Percentiles rank a stretch among this genome's conserved stretches.
Conservation (phyloP, 345 rosid species). For the Hibiscus mutabilis region DNA sequence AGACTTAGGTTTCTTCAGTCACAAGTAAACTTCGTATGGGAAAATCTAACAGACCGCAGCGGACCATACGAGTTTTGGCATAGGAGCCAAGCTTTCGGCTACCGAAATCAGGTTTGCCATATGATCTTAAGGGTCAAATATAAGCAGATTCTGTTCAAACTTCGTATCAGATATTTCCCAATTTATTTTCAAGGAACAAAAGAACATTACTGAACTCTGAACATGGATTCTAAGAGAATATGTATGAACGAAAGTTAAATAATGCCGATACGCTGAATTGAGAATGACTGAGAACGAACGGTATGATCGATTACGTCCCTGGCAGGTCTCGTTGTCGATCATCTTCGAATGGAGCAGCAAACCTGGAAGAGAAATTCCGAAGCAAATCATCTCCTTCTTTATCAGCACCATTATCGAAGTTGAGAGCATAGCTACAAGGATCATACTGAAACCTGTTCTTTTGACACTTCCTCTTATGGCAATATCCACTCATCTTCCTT, state of each 20-base stretch:
- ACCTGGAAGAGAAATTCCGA: slow-evolving; percentile 14
- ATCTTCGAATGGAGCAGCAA: slow-evolving; percentile 15
- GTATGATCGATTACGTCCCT: not conserved
- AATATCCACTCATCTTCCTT: slow-evolving; percentile 32
- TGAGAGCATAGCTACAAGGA: slow-evolving; percentile 50
- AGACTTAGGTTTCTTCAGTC: not conserved
- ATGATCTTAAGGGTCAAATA: not conserved
- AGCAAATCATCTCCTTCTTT: slow-evolving; percentile 25
- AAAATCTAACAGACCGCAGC: too few relatives aligned
- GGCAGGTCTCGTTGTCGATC: not conserved
- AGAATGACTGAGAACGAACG: too few relatives aligned
- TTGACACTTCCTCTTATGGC: slow-evolving; percentile 17
- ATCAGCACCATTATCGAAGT: slow-evolving; percentile 41
- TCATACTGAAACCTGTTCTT: slow-evolving; percentile 34
- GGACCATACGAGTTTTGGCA: too few relatives aligned
- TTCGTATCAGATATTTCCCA: not conserved
- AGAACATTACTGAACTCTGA: not conserved
- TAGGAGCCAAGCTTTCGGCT: too few relatives aligned
- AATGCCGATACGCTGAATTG: too few relatives aligned
- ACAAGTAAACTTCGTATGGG: not conserved
- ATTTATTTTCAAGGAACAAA: not conserved
- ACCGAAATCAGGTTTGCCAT: not conserved
- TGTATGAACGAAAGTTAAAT: not conserved
- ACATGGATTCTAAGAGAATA: not conserved
- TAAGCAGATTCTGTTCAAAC: not conserved